phyloP scores from a whole-genome alignment of 305 asterid species.

The Euphrasia arctica region DNA sequence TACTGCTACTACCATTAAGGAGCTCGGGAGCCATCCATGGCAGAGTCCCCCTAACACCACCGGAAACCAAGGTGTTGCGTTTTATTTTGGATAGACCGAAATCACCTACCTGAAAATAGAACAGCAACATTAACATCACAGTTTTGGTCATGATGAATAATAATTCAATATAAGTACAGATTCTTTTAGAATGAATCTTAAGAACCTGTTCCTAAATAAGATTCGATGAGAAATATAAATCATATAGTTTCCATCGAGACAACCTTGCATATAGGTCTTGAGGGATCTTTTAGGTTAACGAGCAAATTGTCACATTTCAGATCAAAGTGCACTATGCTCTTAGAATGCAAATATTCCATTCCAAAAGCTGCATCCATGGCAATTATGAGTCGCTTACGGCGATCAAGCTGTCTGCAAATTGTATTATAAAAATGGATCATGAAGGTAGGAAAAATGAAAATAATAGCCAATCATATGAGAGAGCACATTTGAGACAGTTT shows the following conservation, averaged over 20 bases:
- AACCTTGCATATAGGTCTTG: slow-evolving; percentile 82
- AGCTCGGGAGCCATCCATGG: slow-evolving; percentile 93
- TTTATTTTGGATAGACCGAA: slow-evolving; percentile 74
- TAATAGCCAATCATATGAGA: not conserved
- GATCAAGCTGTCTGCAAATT: slow-evolving; percentile 61
- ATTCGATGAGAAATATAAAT: not conserved
- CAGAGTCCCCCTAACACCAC: slow-evolving; percentile 78
- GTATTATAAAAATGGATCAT: slow-evolving; percentile 29
- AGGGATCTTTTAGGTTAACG: slow-evolving; percentile 68
- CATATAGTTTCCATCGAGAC: slow-evolving; percentile 4
- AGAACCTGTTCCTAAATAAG: not conserved
- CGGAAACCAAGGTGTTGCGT: slow-evolving; percentile 76
- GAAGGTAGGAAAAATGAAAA: not conserved
- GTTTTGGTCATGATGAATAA: not conserved
- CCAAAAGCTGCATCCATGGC: slow-evolving; percentile 89
- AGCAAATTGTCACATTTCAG: slow-evolving; percentile 72
- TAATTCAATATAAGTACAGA: not conserved
- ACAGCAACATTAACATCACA: slow-evolving; percentile 7
- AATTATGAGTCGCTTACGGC: slow-evolving; percentile 58
- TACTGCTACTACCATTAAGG: slow-evolving; percentile 69
- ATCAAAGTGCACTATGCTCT: slow-evolving; percentile 72
- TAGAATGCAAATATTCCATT: slow-evolving; percentile 75
- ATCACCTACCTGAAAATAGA: slow-evolving; percentile 58
- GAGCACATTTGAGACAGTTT: not conserved
- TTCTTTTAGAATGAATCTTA: not conserved